Evolutionary conservation across 225 moss, liverwort and hornwort genomes (phyloP).

Genomic region (Pseudoscleropodium purum): DNA sequence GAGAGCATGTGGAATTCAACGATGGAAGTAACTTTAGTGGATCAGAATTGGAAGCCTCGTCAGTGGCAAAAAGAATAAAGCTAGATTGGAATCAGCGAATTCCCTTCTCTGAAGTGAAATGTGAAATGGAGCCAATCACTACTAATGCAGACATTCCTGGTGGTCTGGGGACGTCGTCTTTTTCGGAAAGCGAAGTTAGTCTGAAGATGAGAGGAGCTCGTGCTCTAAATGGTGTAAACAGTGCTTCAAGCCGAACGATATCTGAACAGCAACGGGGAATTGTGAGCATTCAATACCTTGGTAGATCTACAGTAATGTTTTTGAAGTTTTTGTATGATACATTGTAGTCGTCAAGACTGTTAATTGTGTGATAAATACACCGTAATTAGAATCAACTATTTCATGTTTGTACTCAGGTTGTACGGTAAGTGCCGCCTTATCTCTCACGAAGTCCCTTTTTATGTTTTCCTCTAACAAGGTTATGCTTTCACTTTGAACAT

Average conservation of each 20-base stretch:
- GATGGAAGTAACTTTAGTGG: not conserved
- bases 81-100: not conserved
- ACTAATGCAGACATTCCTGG: not conserved
- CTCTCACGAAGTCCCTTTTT: not conserved
- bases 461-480: not conserved
- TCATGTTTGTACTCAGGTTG: not conserved
- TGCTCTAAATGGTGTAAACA: not conserved
- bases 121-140: not conserved
- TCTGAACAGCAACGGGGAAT: conserved; percentile 7
- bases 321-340: not conserved
- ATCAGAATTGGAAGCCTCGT: not conserved
- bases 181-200: conserved; percentile 1
- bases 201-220: not conserved
- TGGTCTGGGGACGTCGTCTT: not conserved
- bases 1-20: conserved; percentile 1
- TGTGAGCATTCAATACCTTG: conserved; percentile 1
- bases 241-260: not conserved
- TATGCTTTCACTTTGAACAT: not conserved
- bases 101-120: not conserved
- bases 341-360: not conserved
- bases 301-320: not conserved
- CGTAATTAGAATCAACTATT: not conserved
- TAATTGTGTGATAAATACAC: not conserved
- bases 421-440: not conserved
- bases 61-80: not conserved